phyloP scores from a whole-genome alignment of 306 rosid genomes.

The Medicago truncatula region MtrunA17r5.0-ANR NC_053049.1:40060001-40060500 shows the following conservation, averaged over 20 bases:
- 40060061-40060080: not conserved
- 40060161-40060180: not conserved
- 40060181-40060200: too few relatives aligned
- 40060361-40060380: constrained; percentile 2
- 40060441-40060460: not conserved
- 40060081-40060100: constrained; percentile 5
- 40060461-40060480: not conserved
- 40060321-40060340: constrained; percentile 5
- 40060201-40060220: not conserved
- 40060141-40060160: not conserved
- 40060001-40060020: constrained; percentile 28
- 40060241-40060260: not conserved
- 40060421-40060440: not conserved
- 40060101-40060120: constrained; percentile 29
- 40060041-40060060: constrained; percentile 34
- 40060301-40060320: not conserved
- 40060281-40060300: not conserved
- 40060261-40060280: not conserved
- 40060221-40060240: not conserved
- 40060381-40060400: not conserved
- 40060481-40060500: not conserved
- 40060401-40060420: not conserved
- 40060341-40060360: not conserved
- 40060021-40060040: constrained; percentile 35
- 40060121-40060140: constrained; percentile 36